Percentiles rank a stretch among this genome's conserved stretches.
Evolutionary conservation across 768 basidiomycete genomes (phyloP).

Genomic region (Candolleomyces aberdarensis): DNA sequence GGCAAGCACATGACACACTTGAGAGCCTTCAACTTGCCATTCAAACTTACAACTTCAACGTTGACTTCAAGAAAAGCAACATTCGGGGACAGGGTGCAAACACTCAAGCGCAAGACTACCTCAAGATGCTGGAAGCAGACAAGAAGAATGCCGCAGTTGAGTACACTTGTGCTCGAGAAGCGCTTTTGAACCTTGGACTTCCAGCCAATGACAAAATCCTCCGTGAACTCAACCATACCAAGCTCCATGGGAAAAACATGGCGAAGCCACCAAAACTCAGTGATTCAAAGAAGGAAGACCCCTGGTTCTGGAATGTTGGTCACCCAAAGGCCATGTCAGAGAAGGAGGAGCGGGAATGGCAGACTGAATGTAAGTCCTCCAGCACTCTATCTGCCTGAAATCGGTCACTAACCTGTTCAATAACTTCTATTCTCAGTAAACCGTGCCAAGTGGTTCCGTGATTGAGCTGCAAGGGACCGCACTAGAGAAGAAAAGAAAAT

Average conservation of each 20-base stretch:
- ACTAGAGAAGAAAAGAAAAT: constrained; percentile 25
- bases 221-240: neutral
- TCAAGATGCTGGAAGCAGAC: constrained; percentile 13
- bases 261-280: constrained; percentile 2
- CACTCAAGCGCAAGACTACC: constrained; percentile 18
- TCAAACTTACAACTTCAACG: constrained; percentile 18
- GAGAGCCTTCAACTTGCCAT: constrained; percentile 18
- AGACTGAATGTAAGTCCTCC: constrained; percentile 12
- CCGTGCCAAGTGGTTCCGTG: constrained; percentile 25
- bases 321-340: neutral
- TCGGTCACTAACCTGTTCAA: neutral
- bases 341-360: constrained; percentile 14
- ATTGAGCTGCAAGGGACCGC: constrained; percentile 20
- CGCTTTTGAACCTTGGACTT: constrained; percentile 15
- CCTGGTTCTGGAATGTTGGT: neutral
- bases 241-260: neutral
- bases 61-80: constrained; percentile 17
- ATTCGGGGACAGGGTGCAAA: constrained; percentile 20
- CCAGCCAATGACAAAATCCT: constrained; percentile 6
- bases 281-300: constrained; percentile 3
- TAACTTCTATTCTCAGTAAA: constrained; percentile 11
- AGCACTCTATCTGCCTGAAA: neutral
- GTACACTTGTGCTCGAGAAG: constrained; percentile 11
- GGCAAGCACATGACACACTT: constrained; percentile 25
- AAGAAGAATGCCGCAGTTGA: constrained; percentile 15